Conservation (phyloP, 176 grass and related monocot species). For the Ananas comosus region DNA sequence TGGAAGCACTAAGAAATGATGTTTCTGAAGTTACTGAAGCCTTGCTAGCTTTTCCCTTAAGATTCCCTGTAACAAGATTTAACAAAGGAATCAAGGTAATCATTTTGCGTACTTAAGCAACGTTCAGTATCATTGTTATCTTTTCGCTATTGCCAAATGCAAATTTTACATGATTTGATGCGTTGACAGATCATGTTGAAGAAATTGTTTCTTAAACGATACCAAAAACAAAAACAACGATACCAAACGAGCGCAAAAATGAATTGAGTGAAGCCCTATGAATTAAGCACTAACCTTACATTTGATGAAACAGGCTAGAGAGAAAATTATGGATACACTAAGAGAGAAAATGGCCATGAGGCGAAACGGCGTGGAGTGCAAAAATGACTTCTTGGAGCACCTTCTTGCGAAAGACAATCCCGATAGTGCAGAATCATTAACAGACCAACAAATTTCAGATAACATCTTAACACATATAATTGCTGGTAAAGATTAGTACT, state of each 20-base stretch:
- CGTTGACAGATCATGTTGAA: too few relatives aligned
- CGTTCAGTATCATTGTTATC: too few relatives aligned
- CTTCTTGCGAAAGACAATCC: constrained; percentile 34
- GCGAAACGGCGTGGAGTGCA: constrained; percentile 7
- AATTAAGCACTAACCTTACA: neutral
- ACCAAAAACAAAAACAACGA: too few relatives aligned
- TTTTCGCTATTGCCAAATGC: too few relatives aligned
- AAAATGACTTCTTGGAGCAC: constrained; percentile 56
- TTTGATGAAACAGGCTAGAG: constrained; percentile 37
- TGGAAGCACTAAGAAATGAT: constrained; percentile 39
- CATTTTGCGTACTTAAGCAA: neutral
- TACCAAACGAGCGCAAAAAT: too few relatives aligned
- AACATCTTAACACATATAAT: constrained; percentile 94
- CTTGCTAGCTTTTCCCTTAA: constrained; percentile 68
- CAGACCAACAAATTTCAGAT: constrained; percentile 65
- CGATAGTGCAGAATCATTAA: constrained; percentile 18
- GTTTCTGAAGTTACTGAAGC: constrained; percentile 58
- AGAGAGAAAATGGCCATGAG: constrained; percentile 39
- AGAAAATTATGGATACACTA: constrained; percentile 47
- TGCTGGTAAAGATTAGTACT: constrained; percentile 35
- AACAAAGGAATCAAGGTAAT: constrained; percentile 45
- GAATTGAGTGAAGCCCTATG: too few relatives aligned
- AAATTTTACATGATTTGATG: too few relatives aligned
- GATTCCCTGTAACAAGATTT: constrained; percentile 62
- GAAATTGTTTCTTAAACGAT: too few relatives aligned